Evolutionary conservation across 2,329 filamentous ascomycete species (phyloP).

Genomic region (Nannizziopsis arthrosporioides): DNA sequence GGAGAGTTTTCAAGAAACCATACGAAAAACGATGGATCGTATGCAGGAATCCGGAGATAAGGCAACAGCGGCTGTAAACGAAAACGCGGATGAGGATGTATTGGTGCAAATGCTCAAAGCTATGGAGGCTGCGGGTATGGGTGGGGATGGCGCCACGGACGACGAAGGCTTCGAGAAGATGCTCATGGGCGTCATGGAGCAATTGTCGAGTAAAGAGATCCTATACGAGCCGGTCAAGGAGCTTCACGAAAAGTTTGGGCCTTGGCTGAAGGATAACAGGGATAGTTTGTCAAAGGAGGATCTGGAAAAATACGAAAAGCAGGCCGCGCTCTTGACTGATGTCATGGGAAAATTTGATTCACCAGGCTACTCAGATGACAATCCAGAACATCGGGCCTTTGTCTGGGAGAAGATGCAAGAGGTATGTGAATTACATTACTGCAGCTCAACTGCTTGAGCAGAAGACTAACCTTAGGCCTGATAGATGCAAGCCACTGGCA

Average conservation of each 20-base stretch:
- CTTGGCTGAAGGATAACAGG: conserved; percentile 72
- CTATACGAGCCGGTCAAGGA: conserved; percentile 99
- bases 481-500: conserved; percentile 93
- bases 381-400: conserved; percentile 70
- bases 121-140: conserved; percentile 51
- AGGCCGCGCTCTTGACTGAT: conserved; percentile 66
- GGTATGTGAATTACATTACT: conserved; percentile 42
- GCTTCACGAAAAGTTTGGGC: conserved; percentile 80
- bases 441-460: background rate
- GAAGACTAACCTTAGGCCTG: conserved; percentile 14
- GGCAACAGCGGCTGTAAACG: conserved; percentile 62
- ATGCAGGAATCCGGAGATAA: conserved; percentile 84
- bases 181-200: conserved; percentile 97
- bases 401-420: conserved; percentile 98
- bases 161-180: conserved; percentile 82
- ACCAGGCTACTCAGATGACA: conserved; percentile 67
- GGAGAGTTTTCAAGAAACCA: conserved; percentile 79
- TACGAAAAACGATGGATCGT: conserved; percentile 85
- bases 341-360: conserved; percentile 86
- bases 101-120: conserved; percentile 87
- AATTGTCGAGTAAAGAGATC: conserved; percentile 96
- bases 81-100: conserved; percentile 62
- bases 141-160: conserved; percentile 25
- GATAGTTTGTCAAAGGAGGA: conserved; percentile 54
- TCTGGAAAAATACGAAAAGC: conserved; percentile 65